phyloP scores from a whole-genome alignment of 2,329 filamentous ascomycete genomes.

The Phialocephala sp. region DNA sequence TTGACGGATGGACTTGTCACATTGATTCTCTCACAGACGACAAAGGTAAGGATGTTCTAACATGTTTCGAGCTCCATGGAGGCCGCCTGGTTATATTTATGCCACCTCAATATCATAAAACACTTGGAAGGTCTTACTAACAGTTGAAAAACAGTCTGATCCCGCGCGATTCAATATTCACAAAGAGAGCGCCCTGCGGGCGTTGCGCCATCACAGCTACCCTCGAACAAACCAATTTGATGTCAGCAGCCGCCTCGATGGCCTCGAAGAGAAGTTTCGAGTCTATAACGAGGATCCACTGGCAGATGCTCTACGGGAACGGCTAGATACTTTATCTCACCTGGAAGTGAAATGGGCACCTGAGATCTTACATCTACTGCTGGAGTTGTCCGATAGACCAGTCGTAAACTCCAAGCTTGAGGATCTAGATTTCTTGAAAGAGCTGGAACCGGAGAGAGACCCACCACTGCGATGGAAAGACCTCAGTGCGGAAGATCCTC shows the following conservation, averaged over 20 bases:
- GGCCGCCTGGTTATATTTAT: background rate
- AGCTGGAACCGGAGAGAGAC: slow-evolving; percentile 50
- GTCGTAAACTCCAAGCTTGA: slow-evolving; percentile 70
- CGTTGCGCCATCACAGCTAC: slow-evolving; percentile 60
- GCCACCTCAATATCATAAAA: background rate
- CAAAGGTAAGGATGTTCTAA: slow-evolving; percentile 51
- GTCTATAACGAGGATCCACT: slow-evolving; percentile 80
- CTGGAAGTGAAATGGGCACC: slow-evolving; percentile 70
- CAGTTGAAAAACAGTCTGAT: slow-evolving; percentile 40
- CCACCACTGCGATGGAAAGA: slow-evolving; percentile 76
- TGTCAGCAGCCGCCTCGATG: slow-evolving; percentile 66
- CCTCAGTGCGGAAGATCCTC: slow-evolving; percentile 76
- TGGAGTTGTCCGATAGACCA: slow-evolving; percentile 83
- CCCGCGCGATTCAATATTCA: slow-evolving; percentile 48
- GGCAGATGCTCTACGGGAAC: slow-evolving; percentile 68
- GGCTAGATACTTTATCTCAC: slow-evolving; percentile 64
- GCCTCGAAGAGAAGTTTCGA: slow-evolving; percentile 85
- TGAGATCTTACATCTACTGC: slow-evolving; percentile 77
- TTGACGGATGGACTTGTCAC: slow-evolving; percentile 75
- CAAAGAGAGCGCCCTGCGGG: slow-evolving; percentile 57
- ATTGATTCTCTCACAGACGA: slow-evolving; percentile 60
- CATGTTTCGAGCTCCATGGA: background rate
- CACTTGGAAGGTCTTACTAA: slow-evolving; percentile 2
- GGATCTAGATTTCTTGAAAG: slow-evolving; percentile 61
- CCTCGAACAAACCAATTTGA: slow-evolving; percentile 78